A percentile compares a stretch with the other conserved stretches of the same genome.
Conservation (phyloP, 2,329 filamentous ascomycete genomes). For the Colletotrichum aenigma region DNA sequence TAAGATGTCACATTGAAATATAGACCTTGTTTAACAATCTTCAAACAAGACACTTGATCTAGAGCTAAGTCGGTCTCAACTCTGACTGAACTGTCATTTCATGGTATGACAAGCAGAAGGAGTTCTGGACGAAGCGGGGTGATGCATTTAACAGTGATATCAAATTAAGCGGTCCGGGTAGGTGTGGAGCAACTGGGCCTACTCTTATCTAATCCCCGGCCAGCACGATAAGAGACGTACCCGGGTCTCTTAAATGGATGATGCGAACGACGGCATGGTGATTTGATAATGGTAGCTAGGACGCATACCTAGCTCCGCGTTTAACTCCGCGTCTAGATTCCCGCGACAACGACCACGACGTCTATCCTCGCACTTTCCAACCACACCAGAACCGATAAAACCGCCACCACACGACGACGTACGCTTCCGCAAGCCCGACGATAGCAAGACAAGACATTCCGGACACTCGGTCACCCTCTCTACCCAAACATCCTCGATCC, state of each 20-base stretch:
- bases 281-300: slow-evolving; percentile 5
- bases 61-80: neutral
- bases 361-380: neutral
- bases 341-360: neutral
- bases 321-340: slow-evolving; percentile 17
- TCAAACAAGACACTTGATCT: neutral
- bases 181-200: neutral
- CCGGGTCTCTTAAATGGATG: slow-evolving; percentile 7
- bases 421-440: neutral
- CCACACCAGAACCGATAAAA: neutral
- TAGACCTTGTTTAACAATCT: fast-evolving
- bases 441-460: neutral
- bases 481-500: neutral
- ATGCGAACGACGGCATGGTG: slow-evolving; percentile 16
- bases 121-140: neutral
- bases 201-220: slow-evolving; percentile 7
- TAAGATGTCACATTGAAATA: neutral
- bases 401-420: neutral
- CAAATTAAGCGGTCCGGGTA: neutral
- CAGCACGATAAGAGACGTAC: slow-evolving; percentile 7
- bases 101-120: neutral
- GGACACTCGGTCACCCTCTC: neutral
- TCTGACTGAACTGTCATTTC: neutral
- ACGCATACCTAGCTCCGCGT: slow-evolving; percentile 13
- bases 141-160: neutral